Evolutionary conservation across 169 alveolate species (phyloP), one percentile per base, ranked within the genome.

Genomic region (Plasmodium berghei): DNA sequence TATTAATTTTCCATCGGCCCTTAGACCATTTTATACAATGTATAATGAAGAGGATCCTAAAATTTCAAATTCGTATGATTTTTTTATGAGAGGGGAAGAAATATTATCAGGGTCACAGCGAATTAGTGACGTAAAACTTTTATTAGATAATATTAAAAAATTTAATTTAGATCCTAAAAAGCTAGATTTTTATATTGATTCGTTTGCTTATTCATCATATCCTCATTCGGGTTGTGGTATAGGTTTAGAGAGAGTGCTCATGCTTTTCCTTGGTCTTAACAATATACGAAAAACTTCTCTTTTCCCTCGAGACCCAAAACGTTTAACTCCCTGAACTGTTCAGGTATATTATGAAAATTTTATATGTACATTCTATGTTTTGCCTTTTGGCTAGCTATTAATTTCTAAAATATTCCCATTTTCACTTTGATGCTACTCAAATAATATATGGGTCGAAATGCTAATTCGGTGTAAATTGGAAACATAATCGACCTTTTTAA

Each of bases 141-240:
- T 99, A 62, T 91, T 93, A 34, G 75, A 93, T 73, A 86, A 97
- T 45, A 92, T 93, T 40, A 90, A 70, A 92, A 89, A 49, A 34
- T 95, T 96, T 46, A 98, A 97, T 55, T 95, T 97, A 62, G 97
- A 96, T 89, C 97, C 96, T 26, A 95, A 94, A 52, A 96, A 98
- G 61, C 94, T 97, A 45, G 88, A 96, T 89, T 96, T 95, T 88
- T 99, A 99, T 93, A 95, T 98, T 42, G 99, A 99, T 61, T 93
- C 99, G 18, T 98, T 99, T 95, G 96, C 95, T 83, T 96, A 95
- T 87, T 99, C 99, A 28, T 98, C 99, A 14, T 97, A 95, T 40
- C 99, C 99, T 24, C 99, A 99, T 89, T 99, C 99, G 0, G 99
- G 99, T 61, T 97, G 99, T 69, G 99, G 99, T 24, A 97, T 99